Evolutionary conservation across 441 rosid species (phyloP), one percentile per base, ranked within the genome.

Genomic region (Gossypium aridum): DNA sequence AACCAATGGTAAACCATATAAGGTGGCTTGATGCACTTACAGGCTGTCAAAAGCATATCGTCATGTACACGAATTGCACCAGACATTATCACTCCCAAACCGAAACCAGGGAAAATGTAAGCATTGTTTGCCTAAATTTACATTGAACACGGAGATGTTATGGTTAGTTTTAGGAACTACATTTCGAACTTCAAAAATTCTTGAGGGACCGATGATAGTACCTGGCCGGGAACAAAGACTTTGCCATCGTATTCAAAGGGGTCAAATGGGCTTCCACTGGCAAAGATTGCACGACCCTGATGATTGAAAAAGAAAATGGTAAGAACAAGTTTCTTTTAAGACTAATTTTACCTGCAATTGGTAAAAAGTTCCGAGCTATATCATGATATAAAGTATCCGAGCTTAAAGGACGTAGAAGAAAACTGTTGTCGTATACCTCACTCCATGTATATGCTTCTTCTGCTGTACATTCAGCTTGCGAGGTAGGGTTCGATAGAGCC

Each of bases 391-490:
- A 39, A 51, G 67, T 2, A 60, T 47, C 37, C 8, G 0, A 22
- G 22, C 26, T 16, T 16, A 10, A 53, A 45, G 34, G 60, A 28
- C 2, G 8, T 23, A 61, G n/a, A 56, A 72, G 37, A 20, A 25
- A 37, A 43, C 4, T 45, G 56, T 2, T 8, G 43, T n/a, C 53
- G n/a, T 14, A 26, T 87, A 92, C 99, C 97, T 91, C 80, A 78
- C 85, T 90, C 99, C 99, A 95, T 60, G 90, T 81, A 80, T 95
- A 93, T 72, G 99, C 99, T 84, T 95, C 96, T 82, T 93, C 97
- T 16, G 98, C 98, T 9, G 98, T 95, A 74, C 99, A 95, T 80
- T 95, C 99, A 23, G 99, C 90, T 82, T 95, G 99, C n/a, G 99
- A 92, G 66, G 98, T 95, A 19, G 99, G 99, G 77, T 95, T 95